phyloP scores from a whole-genome alignment of 2,329 filamentous ascomycete genomes.

The Ophiobolus disseminans region DNA sequence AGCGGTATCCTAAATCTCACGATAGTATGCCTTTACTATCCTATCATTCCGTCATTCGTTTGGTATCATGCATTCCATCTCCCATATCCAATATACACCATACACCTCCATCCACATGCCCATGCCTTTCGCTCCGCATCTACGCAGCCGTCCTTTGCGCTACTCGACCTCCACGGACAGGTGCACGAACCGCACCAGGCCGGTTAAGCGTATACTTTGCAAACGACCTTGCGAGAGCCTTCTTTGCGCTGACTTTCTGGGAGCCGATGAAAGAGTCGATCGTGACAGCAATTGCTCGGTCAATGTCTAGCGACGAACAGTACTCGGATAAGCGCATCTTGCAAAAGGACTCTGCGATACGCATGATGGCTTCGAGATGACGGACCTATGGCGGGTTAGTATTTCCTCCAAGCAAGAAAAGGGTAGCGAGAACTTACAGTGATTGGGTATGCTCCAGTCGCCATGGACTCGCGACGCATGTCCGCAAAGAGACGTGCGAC shows the following conservation, averaged over 20 bases:
- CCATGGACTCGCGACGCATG: conserved; percentile 90
- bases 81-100: conserved; percentile 9
- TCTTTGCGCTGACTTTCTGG: conserved; percentile 98
- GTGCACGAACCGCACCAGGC: conserved; percentile 51
- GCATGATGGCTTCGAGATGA: conserved; percentile 97
- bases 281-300: conserved; percentile 95
- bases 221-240: conserved; percentile 90
- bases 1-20: no score
- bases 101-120: conserved; percentile 8
- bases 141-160: conserved; percentile 39
- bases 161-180: conserved; percentile 34
- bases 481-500: conserved; percentile 92
- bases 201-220: conserved; percentile 77
- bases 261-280: conserved; percentile 95
- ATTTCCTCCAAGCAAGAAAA: neutral
- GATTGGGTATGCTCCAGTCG: conserved; percentile 96
- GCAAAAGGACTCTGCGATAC: conserved; percentile 91
- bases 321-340: conserved; percentile 99
- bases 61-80: conserved; percentile 24
- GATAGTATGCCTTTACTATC: no score
- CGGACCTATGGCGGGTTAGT: conserved; percentile 71
- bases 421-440: conserved; percentile 70
- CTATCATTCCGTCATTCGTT: no score
- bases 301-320: conserved; percentile 87
- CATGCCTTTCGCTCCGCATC: conserved; percentile 1